Base-by-base conservation (phyloP, 129 eudicot genomes). In the Saposhnikovia divaricata region DNA sequence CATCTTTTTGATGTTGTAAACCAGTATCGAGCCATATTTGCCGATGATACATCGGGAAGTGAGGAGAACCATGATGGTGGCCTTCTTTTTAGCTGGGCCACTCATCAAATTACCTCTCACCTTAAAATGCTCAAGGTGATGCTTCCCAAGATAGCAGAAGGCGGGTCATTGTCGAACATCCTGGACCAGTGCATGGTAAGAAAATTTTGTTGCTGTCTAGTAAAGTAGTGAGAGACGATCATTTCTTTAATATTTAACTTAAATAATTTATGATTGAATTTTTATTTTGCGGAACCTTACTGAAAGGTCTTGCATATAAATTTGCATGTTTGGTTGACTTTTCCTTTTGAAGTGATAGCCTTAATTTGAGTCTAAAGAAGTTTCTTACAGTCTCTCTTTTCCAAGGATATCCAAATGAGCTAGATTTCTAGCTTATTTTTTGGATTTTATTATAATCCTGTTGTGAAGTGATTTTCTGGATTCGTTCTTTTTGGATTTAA, bases 1-100 rank as follows among this genome's bases (percentile, higher is more conserved):
- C 95, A 96, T 92, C 97, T 96, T 80, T 96, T 96, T 85, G 99
- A 96, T 85, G 98, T 96, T 82, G 99, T 96, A 42, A 96, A 96
- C 88, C 99, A 96, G 82, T 96, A 96, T 69, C 90, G 99, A 70
- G 99, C 99, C 65, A 92, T 96, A 87, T 96, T 96, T 38, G 90
- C 97, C 44, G 99, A 96, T 85, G 98, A 96, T 80, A 92, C 97
- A 77, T 96, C 99, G 13, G 99, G 93, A 80, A 96, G 92, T 84
- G 99, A 96, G 86, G 99, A 92, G 79, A 96, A 96, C 79, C 86
- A 92, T 85, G 99, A 96, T 84, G 98, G 99, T 0, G 99, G 99
- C 59, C 99, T 96, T 88, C 95, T 96, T 63, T 96, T 96, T 86
- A 93, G 96, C 77, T 96, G 99, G 99, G 93, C 98, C 78, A 92